Conservation (phyloP, 345 rosid species). For the Eucalyptus globulus region DNA sequence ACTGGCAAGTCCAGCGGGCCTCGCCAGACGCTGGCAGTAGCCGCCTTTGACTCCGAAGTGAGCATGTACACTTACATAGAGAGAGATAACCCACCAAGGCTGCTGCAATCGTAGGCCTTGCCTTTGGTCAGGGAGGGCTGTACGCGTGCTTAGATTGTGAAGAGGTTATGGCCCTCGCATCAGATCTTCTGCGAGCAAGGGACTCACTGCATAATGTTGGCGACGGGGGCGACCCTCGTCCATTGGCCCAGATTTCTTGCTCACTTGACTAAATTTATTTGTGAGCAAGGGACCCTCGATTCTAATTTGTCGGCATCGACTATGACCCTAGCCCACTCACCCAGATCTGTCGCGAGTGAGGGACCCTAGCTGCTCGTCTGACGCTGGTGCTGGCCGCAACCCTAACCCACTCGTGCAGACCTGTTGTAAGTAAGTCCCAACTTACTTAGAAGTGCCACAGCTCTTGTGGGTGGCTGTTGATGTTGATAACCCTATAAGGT, state of each 20-base stretch:
- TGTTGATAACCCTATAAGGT: too few species aligned
- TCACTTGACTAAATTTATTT: too few species aligned
- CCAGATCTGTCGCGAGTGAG: background rate
- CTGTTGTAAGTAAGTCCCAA: background rate
- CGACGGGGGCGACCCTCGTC: too few species aligned
- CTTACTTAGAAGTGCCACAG: background rate
- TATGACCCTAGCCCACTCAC: background rate
- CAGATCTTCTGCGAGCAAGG: background rate
- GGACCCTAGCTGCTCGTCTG: background rate
- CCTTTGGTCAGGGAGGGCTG: background rate
- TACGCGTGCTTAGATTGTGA: background rate
- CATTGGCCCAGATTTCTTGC: too few species aligned
- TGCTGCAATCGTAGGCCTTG: background rate
- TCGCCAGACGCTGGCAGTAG: background rate
- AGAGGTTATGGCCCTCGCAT: background rate
- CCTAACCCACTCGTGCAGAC: background rate
- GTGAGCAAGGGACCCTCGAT: too few species aligned
- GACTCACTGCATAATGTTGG: too few species aligned
- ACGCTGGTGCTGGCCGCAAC: background rate
- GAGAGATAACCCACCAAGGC: background rate
- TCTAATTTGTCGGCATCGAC: background rate
- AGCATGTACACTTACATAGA: background rate
- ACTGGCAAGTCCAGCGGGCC: background rate
- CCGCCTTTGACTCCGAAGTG: background rate
- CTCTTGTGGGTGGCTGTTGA: background rate